These are phyloP conservation scores for Penicillium oxalicum DNA, from an alignment of 2,329 filamentous ascomycete species.

Conservation along the genomic window DNA sequence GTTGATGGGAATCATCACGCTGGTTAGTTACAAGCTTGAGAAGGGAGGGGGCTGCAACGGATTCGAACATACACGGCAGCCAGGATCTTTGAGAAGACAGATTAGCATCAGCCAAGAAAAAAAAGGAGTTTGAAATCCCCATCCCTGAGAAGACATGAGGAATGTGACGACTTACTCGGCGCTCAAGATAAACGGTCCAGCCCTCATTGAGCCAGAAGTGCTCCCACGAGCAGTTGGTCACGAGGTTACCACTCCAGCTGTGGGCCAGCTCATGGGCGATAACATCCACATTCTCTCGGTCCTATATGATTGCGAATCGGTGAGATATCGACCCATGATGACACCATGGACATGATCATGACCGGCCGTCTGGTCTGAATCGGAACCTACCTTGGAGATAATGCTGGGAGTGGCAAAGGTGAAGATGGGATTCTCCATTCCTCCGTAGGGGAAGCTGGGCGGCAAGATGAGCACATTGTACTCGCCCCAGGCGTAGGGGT, in stretches of 20 bases:
- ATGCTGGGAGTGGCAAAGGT: conserved; percentile 94
- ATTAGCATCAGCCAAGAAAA: background rate
- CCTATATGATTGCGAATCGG: conserved; percentile 28
- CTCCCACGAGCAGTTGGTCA: conserved; percentile 49
- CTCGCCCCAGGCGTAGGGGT: conserved; percentile 86
- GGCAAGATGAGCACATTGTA: conserved; percentile 92
- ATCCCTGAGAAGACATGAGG: no score
- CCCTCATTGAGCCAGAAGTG: conserved; percentile 63
- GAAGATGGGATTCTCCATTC: conserved; percentile 81
- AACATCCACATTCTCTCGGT: conserved; percentile 87
- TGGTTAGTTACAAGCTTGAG: conserved; percentile 6
- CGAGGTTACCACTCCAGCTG: conserved; percentile 80
- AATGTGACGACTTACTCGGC: conserved; percentile 46
- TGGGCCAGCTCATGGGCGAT: conserved; percentile 79
- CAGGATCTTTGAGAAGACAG: conserved; percentile 27
- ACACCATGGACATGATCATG: background rate
- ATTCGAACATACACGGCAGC: conserved; percentile 32
- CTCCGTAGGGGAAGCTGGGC: conserved; percentile 83
- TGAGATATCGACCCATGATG: background rate
- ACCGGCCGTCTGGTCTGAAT: background rate
- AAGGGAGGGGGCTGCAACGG: background rate
- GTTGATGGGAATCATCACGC: background rate
- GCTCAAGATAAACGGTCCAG: conserved; percentile 93
- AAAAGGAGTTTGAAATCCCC: background rate
- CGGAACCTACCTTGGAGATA: conserved; percentile 61